Base-by-base conservation (phyloP, 805 yeast genomes). In the Starmerella etchellsii region DNA sequence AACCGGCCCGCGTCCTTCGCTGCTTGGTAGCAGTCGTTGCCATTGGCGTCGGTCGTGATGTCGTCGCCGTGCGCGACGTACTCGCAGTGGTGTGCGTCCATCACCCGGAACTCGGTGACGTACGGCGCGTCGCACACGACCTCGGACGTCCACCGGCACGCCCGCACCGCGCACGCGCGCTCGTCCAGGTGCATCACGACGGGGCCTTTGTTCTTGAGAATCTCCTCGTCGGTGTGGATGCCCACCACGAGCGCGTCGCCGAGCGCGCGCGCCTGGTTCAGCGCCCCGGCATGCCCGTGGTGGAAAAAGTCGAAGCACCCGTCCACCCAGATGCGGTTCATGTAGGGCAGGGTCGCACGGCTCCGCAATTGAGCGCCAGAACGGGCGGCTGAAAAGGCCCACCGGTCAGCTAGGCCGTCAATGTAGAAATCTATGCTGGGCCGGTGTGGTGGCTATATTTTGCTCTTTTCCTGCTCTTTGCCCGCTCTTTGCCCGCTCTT, bases 61-160 rank as follows among this genome's bases (percentile, higher is more conserved):
- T 91, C 98, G 61, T 91, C 98, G 6, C 98, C 98, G 60, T 91
- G 98, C 10, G 91, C 95, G n/a, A 91, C 98, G 58, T 77, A 91
- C 55, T 74, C 62, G 64, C 98, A 91, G 6, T 71, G 73, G 55
- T 73, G 73, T 21, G 66, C 50, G 51, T 81, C 84, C 83, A 85
- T 71, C 39, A 83, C 79, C 31, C 63, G 64, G 1, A 94, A 93
- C 48, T 76, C 81, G 0, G 98, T 91, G 13, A 88, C 96, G 56
- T 91, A 91, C 2, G 98, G 98, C 0, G 97, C 96, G 47, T 70
- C 66, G 2, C 76, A 70, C 15, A 88, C 70, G 0, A 80, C 74
- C 33, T 64, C 54, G 2, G 85, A 76, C 37, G 80, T 71, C 98
- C 98, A 91, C 54, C 84, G 77, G 59, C 94, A 85, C 2, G 91